Percentiles rank a stretch among this genome's conserved stretches.
Evolutionary conservation across 129 eudicot species (phyloP).

Genomic region (Escallonia herrerae): DNA sequence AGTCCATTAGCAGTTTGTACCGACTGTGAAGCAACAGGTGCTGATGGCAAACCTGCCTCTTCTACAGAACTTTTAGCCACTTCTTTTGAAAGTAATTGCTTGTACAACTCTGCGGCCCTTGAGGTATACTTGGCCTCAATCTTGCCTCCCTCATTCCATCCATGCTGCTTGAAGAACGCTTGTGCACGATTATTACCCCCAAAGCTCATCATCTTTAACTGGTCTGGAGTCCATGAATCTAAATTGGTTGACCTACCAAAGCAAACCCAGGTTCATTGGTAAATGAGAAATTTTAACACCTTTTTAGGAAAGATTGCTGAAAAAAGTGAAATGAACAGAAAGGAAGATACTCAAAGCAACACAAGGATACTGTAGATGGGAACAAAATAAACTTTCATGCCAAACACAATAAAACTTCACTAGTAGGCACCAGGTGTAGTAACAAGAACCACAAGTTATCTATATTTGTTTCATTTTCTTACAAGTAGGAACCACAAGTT

Average conservation of each 20-base stretch:
- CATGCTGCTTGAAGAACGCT: slow-evolving; percentile 82
- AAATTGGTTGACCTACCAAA: slow-evolving; percentile 67
- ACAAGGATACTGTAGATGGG: background rate
- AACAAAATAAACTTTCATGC: background rate
- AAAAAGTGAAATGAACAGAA: background rate
- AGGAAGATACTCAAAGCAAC: background rate
- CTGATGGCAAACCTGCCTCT: slow-evolving; percentile 47
- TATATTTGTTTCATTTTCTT: no score
- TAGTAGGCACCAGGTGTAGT: no score
- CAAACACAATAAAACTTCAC: no score
- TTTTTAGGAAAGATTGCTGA: background rate
- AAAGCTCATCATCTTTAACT: slow-evolving; percentile 68
- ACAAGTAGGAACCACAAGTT: no score
- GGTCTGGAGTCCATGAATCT: slow-evolving; percentile 88
- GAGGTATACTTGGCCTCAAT: slow-evolving; percentile 86
- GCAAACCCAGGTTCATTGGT: background rate
- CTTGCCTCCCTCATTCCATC: slow-evolving; percentile 87
- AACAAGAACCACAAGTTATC: no score
- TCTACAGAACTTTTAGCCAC: slow-evolving; percentile 63
- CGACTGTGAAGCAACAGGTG: slow-evolving; percentile 55
- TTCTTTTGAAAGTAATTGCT: slow-evolving; percentile 74
- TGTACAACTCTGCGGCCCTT: slow-evolving; percentile 78
- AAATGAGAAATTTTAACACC: background rate
- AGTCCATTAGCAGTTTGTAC: slow-evolving; percentile 36
- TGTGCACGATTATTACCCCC: slow-evolving; percentile 93